Conservation (phyloP, 495 filamentous ascomycete species). For the Zalerion maritima region DNA sequence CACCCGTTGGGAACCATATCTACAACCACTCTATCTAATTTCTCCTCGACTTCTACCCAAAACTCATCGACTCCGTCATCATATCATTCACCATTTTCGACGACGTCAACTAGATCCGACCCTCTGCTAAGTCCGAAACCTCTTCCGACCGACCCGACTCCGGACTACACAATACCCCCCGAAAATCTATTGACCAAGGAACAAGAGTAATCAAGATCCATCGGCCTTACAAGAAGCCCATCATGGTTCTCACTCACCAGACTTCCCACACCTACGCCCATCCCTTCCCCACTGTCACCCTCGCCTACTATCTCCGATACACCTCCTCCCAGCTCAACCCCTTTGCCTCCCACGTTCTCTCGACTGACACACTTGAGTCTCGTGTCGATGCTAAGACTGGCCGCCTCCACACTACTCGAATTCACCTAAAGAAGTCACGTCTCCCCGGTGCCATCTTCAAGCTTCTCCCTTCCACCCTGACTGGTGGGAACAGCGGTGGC, state of each 20-base stretch:
- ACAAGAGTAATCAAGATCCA: too few species aligned
- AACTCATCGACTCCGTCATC: too few species aligned
- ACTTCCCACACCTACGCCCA: conserved; percentile 82
- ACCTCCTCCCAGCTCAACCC: conserved; percentile 62
- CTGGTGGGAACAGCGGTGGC: conserved; percentile 50
- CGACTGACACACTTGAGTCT: conserved; percentile 86
- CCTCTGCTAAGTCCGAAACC: too few species aligned
- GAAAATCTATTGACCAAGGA: too few species aligned
- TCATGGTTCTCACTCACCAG: conserved; percentile 48
- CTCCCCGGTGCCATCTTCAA: conserved; percentile 72
- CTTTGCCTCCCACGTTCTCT: conserved; percentile 86
- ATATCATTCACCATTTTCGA: too few species aligned
- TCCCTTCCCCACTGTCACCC: conserved; percentile 74
- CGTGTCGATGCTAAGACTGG: conserved; percentile 66
- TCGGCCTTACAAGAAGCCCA: too few species aligned
- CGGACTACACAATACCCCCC: too few species aligned
- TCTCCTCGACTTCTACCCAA: too few species aligned
- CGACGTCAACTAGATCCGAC: too few species aligned
- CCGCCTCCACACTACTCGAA: conserved; percentile 70
- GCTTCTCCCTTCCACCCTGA: conserved; percentile 53
- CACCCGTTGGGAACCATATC: too few species aligned
- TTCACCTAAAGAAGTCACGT: conserved; percentile 90
- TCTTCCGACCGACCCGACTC: too few species aligned
- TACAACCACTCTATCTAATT: too few species aligned
- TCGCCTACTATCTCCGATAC: conserved; percentile 98